phyloP scores from a whole-genome alignment of 1,139 yeast genomes.

The Suhomyces panamericanus region DNA sequence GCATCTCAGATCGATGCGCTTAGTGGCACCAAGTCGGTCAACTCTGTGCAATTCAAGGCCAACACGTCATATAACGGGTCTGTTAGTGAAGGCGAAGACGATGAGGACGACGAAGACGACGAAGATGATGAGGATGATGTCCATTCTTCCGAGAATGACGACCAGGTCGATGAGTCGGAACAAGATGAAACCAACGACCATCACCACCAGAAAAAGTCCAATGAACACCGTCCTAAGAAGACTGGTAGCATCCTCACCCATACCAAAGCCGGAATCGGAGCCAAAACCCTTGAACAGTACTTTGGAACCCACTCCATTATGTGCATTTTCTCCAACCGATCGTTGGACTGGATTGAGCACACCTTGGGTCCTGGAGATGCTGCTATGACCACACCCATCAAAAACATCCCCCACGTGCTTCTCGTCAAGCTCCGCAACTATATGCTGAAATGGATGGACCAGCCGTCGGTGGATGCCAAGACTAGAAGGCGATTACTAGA shows the following conservation, averaged over 20 bases:
- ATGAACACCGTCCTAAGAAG: background rate
- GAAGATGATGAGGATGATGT: background rate
- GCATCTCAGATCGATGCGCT: constrained; percentile 18
- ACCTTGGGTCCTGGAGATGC: constrained; percentile 26
- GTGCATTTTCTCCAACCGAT: constrained; percentile 38
- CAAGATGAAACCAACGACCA: background rate
- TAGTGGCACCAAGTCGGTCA: constrained; percentile 3
- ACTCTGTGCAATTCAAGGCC: background rate
- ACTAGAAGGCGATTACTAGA: constrained; percentile 22
- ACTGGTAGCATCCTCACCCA: background rate
- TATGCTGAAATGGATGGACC: constrained; percentile 37
- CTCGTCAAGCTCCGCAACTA: constrained; percentile 22
- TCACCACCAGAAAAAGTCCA: too few relatives aligned
- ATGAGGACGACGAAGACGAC: constrained; percentile 4
- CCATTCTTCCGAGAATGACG: background rate
- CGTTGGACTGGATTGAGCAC: constrained; percentile 35
- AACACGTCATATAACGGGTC: constrained; percentile 4
- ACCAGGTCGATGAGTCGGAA: background rate
- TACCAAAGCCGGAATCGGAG: background rate
- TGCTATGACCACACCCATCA: constrained; percentile 29
- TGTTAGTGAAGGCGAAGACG: constrained; percentile 1
- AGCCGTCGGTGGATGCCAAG: constrained; percentile 27
- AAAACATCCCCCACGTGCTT: constrained; percentile 32
- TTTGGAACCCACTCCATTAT: constrained; percentile 43
- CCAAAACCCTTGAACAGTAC: constrained; percentile 20